A percentile compares a stretch with the other conserved stretches of the same genome.
Evolutionary conservation across 1,139 yeast genomes (phyloP).

Genomic region (Hyphopichia wangnamkhiaoensis): DNA sequence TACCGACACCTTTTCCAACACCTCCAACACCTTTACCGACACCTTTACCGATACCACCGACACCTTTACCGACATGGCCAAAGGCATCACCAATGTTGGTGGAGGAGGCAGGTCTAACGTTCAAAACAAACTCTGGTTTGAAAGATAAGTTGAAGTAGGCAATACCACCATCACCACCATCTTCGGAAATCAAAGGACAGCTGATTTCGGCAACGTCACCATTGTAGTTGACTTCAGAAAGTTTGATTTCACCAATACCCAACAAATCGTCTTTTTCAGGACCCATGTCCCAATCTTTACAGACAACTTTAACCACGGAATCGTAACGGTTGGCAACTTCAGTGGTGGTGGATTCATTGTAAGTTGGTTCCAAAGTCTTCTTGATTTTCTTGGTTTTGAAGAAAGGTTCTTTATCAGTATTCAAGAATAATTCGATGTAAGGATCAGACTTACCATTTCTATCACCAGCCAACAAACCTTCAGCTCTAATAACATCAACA

Average conservation of each 20-base stretch:
- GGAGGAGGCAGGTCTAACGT: constrained; percentile 39
- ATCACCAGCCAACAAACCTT: constrained; percentile 71
- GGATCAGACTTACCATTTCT: constrained; percentile 89
- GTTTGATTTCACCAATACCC: constrained; percentile 63
- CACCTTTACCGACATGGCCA: constrained; percentile 31
- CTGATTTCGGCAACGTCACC: constrained; percentile 50
- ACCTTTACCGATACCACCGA: constrained; percentile 45
- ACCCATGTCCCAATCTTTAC: constrained; percentile 92
- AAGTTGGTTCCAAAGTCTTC: constrained; percentile 83
- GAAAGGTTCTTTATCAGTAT: constrained; percentile 57
- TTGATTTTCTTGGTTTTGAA: constrained; percentile 78
- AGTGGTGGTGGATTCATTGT: constrained; percentile 67
- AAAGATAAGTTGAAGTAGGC: constrained; percentile 61
- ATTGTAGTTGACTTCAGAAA: constrained; percentile 62
- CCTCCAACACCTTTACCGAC: constrained; percentile 46
- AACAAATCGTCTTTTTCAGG: constrained; percentile 78
- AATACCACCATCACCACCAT: constrained; percentile 63
- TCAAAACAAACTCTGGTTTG: constrained; percentile 66
- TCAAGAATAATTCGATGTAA: constrained; percentile 65
- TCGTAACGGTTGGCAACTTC: constrained; percentile 61
- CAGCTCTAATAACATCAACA: constrained; percentile 66
- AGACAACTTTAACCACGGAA: constrained; percentile 56
- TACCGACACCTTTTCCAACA: constrained; percentile 41
- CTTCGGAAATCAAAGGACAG: constrained; percentile 56
- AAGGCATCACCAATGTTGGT: constrained; percentile 48